Evolutionary conservation across 371 early-diverging fungal genomes (phyloP).

Genomic region (Apophysomyces variabilis): DNA sequence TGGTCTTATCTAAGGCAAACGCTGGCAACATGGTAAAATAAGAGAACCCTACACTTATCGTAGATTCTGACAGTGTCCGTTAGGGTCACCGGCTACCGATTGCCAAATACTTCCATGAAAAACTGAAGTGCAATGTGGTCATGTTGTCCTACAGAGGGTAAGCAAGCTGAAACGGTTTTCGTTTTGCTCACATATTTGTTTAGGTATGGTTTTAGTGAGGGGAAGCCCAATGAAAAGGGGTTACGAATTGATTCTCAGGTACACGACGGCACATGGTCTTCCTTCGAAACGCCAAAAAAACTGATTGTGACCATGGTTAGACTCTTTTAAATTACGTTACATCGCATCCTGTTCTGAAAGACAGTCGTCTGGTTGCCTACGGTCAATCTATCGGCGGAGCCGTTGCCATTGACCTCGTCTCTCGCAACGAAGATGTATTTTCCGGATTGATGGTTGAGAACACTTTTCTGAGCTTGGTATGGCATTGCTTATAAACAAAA

Average conservation of each 20-base stretch:
- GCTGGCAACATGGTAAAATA: conserved; percentile 90
- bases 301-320: conserved; percentile 30
- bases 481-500: conserved; percentile 3
- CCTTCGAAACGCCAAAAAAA: not conserved
- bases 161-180: conserved; percentile 11
- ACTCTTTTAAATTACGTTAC: conserved; percentile 84
- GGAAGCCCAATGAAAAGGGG: conserved; percentile 85
- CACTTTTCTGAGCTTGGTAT: conserved; percentile 90
- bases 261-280: conserved; percentile 11
- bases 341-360: conserved; percentile 68
- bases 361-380: conserved; percentile 83
- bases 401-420: conserved; percentile 88
- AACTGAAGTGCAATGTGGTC: conserved; percentile 80
- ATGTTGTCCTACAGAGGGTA: conserved; percentile 96
- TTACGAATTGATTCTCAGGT: conserved; percentile 87
- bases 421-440: conserved; percentile 76
- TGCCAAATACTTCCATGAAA: conserved; percentile 70
- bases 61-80: not conserved
- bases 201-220: conserved; percentile 90
- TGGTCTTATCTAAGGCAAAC: conserved; percentile 64
- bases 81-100: conserved; percentile 92
- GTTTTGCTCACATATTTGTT: not conserved
- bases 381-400: conserved; percentile 99
- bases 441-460: conserved; percentile 92
- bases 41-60: too few relatives aligned